These are phyloP conservation scores for Phyllosticta paracitricarpa DNA, from an alignment of 2,329 filamentous ascomycete genomes.

Conservation along the genomic window DNA sequence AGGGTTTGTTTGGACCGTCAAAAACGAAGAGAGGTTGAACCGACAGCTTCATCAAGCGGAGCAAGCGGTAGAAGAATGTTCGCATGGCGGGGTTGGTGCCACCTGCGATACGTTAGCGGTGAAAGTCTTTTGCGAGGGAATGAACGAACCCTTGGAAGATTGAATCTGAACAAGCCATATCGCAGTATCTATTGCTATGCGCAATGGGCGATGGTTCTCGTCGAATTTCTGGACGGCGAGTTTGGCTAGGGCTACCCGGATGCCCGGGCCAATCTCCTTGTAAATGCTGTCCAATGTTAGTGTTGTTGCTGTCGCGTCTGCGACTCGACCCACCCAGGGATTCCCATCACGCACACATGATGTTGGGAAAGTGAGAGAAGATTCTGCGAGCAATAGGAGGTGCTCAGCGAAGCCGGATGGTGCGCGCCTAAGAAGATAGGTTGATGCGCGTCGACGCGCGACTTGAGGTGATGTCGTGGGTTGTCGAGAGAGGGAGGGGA, in stretches of 20 bases:
- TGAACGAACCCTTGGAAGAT: constrained; percentile 54
- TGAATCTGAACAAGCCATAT: constrained; percentile 97
- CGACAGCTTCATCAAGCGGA: constrained; percentile 65
- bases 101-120: constrained; percentile 34
- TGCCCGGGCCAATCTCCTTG: constrained; percentile 73
- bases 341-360: constrained; percentile 24
- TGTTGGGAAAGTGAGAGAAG: neutral
- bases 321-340: constrained; percentile 24
- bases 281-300: constrained; percentile 57
- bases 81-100: constrained; percentile 83
- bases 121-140: neutral
- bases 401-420: neutral
- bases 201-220: constrained; percentile 59
- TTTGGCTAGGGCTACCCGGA: constrained; percentile 71
- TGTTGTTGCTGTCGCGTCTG: neutral
- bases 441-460: neutral
- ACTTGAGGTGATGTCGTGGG: neutral
- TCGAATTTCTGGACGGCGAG: constrained; percentile 71
- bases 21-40: constrained; percentile 86
- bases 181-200: constrained; percentile 84
- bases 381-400: neutral
- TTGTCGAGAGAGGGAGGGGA: neutral
- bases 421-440: neutral
- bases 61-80: constrained; percentile 84
- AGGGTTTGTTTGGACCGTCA: constrained; percentile 75